These are phyloP conservation scores for Crithidia brevicula DNA, from an alignment of 208 protist species.

Conservation along the genomic window DNA sequence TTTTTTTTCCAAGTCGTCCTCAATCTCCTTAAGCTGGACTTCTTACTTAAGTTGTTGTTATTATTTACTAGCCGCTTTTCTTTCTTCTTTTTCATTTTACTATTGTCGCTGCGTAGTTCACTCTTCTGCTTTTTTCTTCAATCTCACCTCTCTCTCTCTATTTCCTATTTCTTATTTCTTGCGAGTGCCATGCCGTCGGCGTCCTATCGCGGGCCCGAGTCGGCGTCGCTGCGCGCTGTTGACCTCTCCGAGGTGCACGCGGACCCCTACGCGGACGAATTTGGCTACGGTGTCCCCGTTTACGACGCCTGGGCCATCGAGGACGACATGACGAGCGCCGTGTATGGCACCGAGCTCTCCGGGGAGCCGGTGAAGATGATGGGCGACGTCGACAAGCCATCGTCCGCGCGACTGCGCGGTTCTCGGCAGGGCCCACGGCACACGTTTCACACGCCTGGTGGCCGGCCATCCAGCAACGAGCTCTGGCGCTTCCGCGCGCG, in stretches of 20 bases:
- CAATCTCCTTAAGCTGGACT: too few relatives aligned
- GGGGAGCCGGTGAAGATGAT: background rate
- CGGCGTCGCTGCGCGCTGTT: constrained; percentile 9
- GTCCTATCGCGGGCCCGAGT: constrained; percentile 3
- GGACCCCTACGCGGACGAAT: constrained; percentile 44
- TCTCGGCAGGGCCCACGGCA: background rate
- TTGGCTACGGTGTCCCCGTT: constrained; percentile 44
- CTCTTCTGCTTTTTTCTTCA: too few relatives aligned
- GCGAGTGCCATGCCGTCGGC: background rate
- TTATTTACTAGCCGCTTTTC: too few relatives aligned
- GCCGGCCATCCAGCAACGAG: constrained; percentile 48
- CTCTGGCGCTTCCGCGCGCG: constrained; percentile 65
- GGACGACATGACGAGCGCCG: constrained; percentile 33
- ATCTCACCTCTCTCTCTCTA: too few relatives aligned
- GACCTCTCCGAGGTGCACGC: constrained; percentile 31
- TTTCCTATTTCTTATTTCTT: too few relatives aligned
- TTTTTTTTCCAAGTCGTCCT: background rate
- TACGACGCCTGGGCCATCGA: constrained; percentile 46
- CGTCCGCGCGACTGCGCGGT: too few relatives aligned
- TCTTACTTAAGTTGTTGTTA: too few relatives aligned
- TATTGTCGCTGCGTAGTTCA: too few relatives aligned
- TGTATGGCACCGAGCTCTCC: background rate
- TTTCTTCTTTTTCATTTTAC: too few relatives aligned
- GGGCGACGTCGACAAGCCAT: constrained; percentile 4
- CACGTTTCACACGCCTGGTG: constrained; percentile 32